Conservation (phyloP, 495 filamentous ascomycete genomes). For the Xylaria palmicola region DNA sequence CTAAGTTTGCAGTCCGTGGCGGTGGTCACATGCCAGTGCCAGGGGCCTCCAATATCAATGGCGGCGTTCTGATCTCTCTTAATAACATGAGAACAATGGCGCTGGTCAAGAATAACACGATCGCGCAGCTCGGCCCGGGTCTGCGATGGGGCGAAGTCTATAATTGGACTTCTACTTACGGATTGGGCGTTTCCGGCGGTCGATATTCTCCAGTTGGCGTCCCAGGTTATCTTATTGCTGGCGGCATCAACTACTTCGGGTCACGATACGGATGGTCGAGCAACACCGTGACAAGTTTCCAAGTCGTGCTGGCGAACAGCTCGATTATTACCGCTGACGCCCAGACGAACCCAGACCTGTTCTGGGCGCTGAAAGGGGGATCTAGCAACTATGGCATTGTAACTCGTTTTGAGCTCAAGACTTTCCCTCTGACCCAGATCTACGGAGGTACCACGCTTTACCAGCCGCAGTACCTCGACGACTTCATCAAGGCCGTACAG, state of each 20-base stretch:
- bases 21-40: slow-evolving; percentile 20
- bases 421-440: not conserved
- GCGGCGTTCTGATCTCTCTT: slow-evolving; percentile 18
- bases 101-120: slow-evolving; percentile 5
- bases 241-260: too few relatives aligned
- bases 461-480: not conserved
- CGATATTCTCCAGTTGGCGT: slow-evolving; percentile 9
- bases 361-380: too few relatives aligned
- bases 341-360: too few relatives aligned
- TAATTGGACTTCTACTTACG: slow-evolving; percentile 20
- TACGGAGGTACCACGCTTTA: not conserved
- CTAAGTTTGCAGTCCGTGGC: slow-evolving; percentile 10
- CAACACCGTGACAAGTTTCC: too few relatives aligned
- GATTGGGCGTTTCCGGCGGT: slow-evolving; percentile 31
- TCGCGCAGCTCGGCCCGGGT: slow-evolving; percentile 24
- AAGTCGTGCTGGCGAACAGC: too few relatives aligned
- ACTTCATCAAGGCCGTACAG: not conserved
- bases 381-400: too few relatives aligned
- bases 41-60: slow-evolving; percentile 11
- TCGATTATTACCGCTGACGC: too few relatives aligned
- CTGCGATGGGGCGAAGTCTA: slow-evolving; percentile 33
- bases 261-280: too few relatives aligned
- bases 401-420: too few relatives aligned
- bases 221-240: too few relatives aligned
- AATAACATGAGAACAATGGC: slow-evolving; percentile 4